Evolutionary conservation across 805 yeast species (phyloP), one percentile per base, ranked within the genome.

Genomic region (Candida methanosorbosa): DNA sequence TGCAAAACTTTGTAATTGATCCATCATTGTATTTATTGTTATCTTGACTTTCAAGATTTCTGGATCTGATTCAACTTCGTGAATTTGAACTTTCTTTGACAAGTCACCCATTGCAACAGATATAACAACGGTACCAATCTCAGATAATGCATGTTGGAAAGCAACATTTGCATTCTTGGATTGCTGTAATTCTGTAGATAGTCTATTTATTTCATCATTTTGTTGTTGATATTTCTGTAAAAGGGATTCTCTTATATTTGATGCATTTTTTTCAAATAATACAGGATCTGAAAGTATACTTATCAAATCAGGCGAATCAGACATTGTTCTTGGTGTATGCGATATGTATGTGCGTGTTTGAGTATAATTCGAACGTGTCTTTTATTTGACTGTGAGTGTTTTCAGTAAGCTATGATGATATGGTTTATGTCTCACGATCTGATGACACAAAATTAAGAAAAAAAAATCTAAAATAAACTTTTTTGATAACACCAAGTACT

Each of bases 101-200:
- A 85, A 65, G 50, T 85, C 94, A 33, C 95, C 95, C 72, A 78
- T 80, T 15, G 94, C 92, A 18, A 85, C 95, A 13, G 90, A 83
- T 27, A 82, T 80, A 16, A 85, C 88, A 16, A 85, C 94, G 25
- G 84, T 81, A 19, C 94, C 94, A 22, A 85, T 81, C 48, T 85
- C 94, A 37, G 75, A 70, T 23, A 82, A 59, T 4, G 88, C 87
- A 49, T 72, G 71, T 47, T 75, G 78, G 49, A 75, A 78, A 4
- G 87, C 88, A 37, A 73, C 68, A 55, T 82, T 81, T 31, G 86
- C 84, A 19, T 40, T 30, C 24, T 45, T 46, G 5, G 47, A 39
- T 14, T 42, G 40, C 9, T 38, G 30, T 13, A 48, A 32, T 16
- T 40, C 45, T 23, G 42, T 34, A 12, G 38, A 34, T 18, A 51